Conservation (phyloP, 148 eudicot species). For the Polygonum aviculare region DNA sequence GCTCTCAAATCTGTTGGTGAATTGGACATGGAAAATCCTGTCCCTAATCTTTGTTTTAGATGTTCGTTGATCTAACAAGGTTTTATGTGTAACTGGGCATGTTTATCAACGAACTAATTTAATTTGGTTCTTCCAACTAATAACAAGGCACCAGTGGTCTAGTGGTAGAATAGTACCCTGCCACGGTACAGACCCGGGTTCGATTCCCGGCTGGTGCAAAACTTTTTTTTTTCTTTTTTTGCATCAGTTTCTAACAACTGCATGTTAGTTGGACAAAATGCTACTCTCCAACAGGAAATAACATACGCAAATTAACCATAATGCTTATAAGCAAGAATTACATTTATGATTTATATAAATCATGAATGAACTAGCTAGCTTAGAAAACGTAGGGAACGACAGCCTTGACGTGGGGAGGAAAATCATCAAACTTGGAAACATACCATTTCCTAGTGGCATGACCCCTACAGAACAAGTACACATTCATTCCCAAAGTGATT, state of each 20-base stretch:
- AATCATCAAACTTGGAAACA: constrained; percentile 51
- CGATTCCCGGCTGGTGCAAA: constrained; percentile 20
- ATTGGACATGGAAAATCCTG: background rate
- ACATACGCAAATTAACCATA: too few species aligned
- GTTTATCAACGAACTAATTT: too few species aligned
- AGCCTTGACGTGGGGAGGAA: constrained; percentile 40
- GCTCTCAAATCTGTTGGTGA: background rate
- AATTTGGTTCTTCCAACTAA: too few species aligned
- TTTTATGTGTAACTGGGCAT: too few species aligned
- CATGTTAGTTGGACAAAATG: too few species aligned
- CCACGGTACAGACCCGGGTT: constrained; percentile 57
- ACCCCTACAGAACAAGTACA: constrained; percentile 48
- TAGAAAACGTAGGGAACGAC: constrained; percentile 49
- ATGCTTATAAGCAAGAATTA: too few species aligned
- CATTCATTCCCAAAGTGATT: constrained; percentile 23
- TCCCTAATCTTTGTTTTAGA: background rate
- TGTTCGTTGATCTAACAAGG: too few species aligned
- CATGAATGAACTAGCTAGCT: background rate
- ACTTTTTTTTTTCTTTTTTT: too few species aligned
- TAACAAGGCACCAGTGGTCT: constrained; percentile 15
- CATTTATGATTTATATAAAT: too few species aligned
- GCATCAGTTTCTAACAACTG: too few species aligned
- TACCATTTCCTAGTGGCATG: constrained; percentile 57
- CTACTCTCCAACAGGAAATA: too few species aligned
- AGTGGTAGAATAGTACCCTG: constrained; percentile 71